Conservation (phyloP, 345 rosid genomes). For the Mallotus nudiflorus region DNA sequence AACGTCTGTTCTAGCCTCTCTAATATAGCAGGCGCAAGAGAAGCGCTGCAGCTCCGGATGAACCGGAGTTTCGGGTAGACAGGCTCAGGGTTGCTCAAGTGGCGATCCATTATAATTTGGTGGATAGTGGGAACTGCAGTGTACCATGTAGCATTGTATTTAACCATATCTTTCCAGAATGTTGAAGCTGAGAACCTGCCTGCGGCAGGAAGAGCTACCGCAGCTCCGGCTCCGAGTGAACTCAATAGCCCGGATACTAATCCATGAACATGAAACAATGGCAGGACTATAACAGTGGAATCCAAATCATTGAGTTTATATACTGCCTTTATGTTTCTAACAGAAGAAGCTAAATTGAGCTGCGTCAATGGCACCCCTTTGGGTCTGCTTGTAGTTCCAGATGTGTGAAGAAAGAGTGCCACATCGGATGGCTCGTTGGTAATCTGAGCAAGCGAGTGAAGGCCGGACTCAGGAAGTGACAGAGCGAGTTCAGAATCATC, state of each 20-base stretch:
- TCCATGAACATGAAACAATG: constrained; percentile 88
- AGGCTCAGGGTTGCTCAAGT: constrained; percentile 49
- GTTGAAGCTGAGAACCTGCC: constrained; percentile 85
- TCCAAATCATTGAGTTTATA: constrained; percentile 70
- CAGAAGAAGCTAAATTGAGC: constrained; percentile 59
- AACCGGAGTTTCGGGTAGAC: constrained; percentile 71
- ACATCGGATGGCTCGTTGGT: constrained; percentile 56
- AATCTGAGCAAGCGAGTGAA: constrained; percentile 12
- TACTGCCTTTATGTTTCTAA: constrained; percentile 56
- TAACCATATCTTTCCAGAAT: constrained; percentile 76
- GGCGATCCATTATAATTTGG: constrained; percentile 86
- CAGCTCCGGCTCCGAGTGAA: constrained; percentile 74
- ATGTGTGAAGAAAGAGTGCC: constrained; percentile 70
- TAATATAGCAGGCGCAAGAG: constrained; percentile 72
- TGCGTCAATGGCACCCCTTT: constrained; percentile 74
- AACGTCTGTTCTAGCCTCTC: constrained; percentile 74
- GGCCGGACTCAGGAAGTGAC: background rate
- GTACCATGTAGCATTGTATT: constrained; percentile 80
- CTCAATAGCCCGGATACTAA: constrained; percentile 69
- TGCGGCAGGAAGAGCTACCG: constrained; percentile 71
- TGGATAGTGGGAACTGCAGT: constrained; percentile 91
- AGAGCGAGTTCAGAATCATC: constrained; percentile 4
- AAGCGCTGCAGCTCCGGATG: constrained; percentile 85
- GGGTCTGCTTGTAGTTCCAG: constrained; percentile 82
- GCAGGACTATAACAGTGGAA: constrained; percentile 76